Evolutionary conservation across 208 protist genomes (phyloP), one percentile per base, ranked within the genome.

Genomic region (Leishmania braziliensis): DNA sequence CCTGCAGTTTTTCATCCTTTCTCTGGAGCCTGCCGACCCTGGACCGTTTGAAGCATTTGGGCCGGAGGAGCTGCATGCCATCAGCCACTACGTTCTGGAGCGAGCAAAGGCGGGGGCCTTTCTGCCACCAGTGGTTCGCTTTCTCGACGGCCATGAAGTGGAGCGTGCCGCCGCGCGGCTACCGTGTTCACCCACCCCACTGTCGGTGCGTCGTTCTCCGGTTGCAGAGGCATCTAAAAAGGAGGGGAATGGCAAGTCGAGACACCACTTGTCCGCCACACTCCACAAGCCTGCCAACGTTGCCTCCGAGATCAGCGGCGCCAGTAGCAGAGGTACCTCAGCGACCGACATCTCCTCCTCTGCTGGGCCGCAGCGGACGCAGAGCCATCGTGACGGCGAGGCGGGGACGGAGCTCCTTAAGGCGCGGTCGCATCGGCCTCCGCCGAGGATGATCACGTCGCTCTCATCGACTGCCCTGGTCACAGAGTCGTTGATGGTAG

Each of bases 111-210:
- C 86, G n/a, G 79, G 85, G n/a, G 75, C 68, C 33, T 18, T 9
- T 5, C 69, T 93, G 48, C 84, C 82, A 0, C 90, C 92, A 6
- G 84, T 86, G n/a, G 69, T 95, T 29, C 92, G 92, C 29, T 95
- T 93, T 53, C 75, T 91, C n/a, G 85, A 84, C 72, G 77, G 78
- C 29, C 74, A 82, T 46, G 71, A 79, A 53, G 66, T 65, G 26
- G 68, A 81, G 60, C 80, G 73, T 2, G 80, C 56, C 8, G 74
- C 60, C 0, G 39, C 63, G 65, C 66, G 39, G 20, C 75, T 63
- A 20, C 68, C 46, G 5, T 36, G 43, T 1, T 14, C 70, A 48
- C 65, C 56, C 50, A 43, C 23, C 10, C 26, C n/a, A 10, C 9
- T 23, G 26, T 36, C n/a, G 60, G 18, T 23, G 60, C n/a, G 9